These are phyloP conservation scores for Tulasnella sp. DNA, from an alignment of 768 basidiomycete genomes.

Conservation along the genomic window DNA sequence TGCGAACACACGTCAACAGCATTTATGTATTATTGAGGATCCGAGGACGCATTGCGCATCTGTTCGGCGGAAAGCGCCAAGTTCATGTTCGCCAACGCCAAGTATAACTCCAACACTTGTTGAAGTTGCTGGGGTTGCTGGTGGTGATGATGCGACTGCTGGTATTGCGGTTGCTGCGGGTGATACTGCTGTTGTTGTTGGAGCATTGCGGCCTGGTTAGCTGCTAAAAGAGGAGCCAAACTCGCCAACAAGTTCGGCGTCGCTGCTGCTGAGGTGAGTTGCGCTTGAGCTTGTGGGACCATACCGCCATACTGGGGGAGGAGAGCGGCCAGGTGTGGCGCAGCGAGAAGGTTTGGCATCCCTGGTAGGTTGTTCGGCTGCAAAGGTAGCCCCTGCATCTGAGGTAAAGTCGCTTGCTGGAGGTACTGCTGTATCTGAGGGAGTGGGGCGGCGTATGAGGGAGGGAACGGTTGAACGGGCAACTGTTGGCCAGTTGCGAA, in stretches of 20 bases:
- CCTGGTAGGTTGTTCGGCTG: no score
- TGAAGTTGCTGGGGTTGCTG: no score
- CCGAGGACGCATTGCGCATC: background rate
- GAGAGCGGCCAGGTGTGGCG: background rate
- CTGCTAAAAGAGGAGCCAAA: no score
- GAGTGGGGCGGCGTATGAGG: background rate
- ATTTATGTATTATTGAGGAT: background rate
- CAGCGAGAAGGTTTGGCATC: background rate
- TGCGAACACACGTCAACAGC: no score
- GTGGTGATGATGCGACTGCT: background rate
- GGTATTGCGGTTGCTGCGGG: no score
- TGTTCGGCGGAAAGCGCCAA: background rate
- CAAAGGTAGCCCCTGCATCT: no score
- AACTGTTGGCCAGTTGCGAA: background rate
- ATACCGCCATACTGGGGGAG: background rate
- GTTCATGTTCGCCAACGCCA: background rate
- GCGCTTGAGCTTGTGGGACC: background rate
- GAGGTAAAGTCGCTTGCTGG: background rate
- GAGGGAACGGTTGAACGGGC: background rate
- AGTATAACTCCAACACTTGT: background rate
- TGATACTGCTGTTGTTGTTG: no score
- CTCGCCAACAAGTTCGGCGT: background rate
- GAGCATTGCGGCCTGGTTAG: no score
- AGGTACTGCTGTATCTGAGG: background rate
- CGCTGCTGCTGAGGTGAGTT: background rate